Evolutionary conservation across 768 basidiomycete genomes (phyloP).

Genomic region (Artomyces pyxidatus): DNA sequence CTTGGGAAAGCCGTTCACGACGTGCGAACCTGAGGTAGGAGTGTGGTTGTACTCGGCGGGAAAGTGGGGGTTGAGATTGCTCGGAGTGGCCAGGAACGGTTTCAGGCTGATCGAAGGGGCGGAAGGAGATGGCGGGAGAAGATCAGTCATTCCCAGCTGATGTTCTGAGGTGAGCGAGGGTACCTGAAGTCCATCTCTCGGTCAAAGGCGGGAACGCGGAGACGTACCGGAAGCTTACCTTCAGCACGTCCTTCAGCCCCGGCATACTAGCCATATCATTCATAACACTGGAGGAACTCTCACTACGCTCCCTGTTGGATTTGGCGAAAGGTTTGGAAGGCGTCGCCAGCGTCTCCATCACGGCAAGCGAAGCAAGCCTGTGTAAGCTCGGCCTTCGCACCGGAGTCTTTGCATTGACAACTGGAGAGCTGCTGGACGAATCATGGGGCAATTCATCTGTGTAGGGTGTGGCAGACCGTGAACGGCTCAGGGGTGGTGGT

Average conservation of each 20-base stretch:
- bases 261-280: conserved; percentile 38
- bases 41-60: conserved; percentile 7
- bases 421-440: neutral
- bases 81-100: conserved; percentile 31
- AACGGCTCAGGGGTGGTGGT: conserved; percentile 23
- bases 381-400: conserved; percentile 32
- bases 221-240: conserved; percentile 32
- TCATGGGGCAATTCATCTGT: conserved; percentile 13
- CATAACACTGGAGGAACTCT: conserved; percentile 36
- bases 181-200: conserved; percentile 31
- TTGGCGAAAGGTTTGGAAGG: conserved; percentile 36
- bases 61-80: conserved; percentile 27
- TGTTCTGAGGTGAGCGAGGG: conserved; percentile 64
- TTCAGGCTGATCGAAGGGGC: conserved; percentile 29
- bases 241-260: conserved; percentile 65
- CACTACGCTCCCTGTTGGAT: conserved; percentile 36
- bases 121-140: conserved; percentile 70
- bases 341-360: conserved; percentile 37
- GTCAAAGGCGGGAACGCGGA: conserved; percentile 1
- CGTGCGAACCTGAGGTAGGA: no score
- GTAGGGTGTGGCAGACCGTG: conserved; percentile 26
- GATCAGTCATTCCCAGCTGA: conserved; percentile 56
- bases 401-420: conserved; percentile 8
- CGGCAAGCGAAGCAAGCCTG: conserved; percentile 45
- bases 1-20: conserved; percentile 16